A percentile compares a stretch with the other conserved stretches of the same genome.
Evolutionary conservation across 78 protist species (phyloP).

Genomic region (Guillardia theta): DNA sequence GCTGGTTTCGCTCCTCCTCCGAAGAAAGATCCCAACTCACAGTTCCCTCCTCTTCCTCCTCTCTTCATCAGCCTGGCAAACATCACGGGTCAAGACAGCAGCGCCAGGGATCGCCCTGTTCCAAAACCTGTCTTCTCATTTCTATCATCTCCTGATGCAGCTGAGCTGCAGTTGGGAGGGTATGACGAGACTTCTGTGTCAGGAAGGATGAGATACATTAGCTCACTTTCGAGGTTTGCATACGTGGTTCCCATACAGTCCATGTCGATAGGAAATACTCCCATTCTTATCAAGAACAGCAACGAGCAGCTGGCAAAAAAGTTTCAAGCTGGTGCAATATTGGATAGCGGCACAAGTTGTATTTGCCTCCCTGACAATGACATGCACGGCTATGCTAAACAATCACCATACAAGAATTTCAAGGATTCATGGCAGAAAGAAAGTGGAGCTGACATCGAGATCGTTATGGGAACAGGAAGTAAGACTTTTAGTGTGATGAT

Average conservation of each 20-base stretch:
- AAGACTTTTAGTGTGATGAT: not conserved
- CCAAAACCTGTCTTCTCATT: not conserved
- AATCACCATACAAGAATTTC: not conserved
- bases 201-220: not conserved
- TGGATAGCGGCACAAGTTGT: not conserved
- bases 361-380: not conserved
- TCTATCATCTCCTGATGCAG: not conserved
- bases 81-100: slow-evolving; percentile 18
- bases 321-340: not conserved
- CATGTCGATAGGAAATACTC: too few species aligned
- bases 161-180: slow-evolving; percentile 35
- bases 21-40: not conserved
- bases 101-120: not conserved
- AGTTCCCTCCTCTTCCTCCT: slow-evolving; percentile 30
- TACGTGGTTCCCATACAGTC: too few species aligned
- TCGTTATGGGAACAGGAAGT: not conserved
- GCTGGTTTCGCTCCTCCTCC: slow-evolving; percentile 17
- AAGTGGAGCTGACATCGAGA: not conserved
- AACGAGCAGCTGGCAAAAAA: too few species aligned
- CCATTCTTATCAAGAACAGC: too few species aligned
- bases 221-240: not conserved
- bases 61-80: slow-evolving; percentile 21
- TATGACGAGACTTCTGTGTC: not conserved
- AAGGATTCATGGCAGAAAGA: not conserved
- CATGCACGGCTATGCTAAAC: not conserved